phyloP scores from a whole-genome alignment of 2,329 filamentous ascomycete genomes.

The Fusarium newnesense region DNA sequence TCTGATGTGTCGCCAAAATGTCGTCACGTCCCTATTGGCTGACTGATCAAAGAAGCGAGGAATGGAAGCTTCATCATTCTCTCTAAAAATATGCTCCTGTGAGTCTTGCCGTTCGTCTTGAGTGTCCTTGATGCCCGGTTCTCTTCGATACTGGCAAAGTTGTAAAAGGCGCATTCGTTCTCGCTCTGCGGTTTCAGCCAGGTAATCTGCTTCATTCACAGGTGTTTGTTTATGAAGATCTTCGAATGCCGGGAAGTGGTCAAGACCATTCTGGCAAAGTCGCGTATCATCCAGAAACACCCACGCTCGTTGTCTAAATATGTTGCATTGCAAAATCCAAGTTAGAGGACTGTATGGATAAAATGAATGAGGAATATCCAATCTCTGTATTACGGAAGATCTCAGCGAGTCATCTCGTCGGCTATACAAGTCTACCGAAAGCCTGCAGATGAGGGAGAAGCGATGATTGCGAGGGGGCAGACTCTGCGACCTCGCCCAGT shows the following conservation, averaged over 20 bases:
- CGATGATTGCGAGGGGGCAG: background rate
- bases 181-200: background rate
- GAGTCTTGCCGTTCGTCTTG: no score
- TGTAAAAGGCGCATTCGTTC: background rate
- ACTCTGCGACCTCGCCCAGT: accelerated
- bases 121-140: background rate
- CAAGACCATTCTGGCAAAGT: background rate
- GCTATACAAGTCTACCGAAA: no score
- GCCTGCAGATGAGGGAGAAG: background rate
- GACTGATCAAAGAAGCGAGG: background rate
- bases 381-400: background rate
- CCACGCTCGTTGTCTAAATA: background rate
- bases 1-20: background rate
- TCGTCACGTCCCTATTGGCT: background rate
- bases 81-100: background rate
- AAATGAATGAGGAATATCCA: accelerated
- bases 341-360: background rate
- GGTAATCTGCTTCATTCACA: background rate
- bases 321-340: background rate
- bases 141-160: background rate
- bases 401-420: background rate
- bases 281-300: background rate
- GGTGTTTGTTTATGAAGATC: background rate
- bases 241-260: background rate
- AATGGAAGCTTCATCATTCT: background rate